A percentile compares a stretch with the other conserved stretches of the same genome.
These are phyloP conservation scores for Boletus pseudo-olivaceus DNA, from an alignment of 768 basidiomycete species.

Conservation along the genomic window DNA sequence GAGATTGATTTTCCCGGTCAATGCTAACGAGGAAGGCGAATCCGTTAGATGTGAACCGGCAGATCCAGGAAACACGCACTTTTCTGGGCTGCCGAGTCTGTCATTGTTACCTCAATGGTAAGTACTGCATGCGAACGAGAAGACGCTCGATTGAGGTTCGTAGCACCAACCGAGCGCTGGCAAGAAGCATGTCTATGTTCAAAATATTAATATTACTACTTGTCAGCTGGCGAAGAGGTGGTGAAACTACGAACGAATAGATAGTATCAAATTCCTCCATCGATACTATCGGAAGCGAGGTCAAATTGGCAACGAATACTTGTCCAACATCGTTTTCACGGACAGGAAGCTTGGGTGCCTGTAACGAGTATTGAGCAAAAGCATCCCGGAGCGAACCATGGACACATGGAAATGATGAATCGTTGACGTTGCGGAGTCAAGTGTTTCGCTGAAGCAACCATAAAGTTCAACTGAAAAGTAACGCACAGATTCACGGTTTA, in stretches of 20 bases:
- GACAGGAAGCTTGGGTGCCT: slow-evolving; percentile 55
- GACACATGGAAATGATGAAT: not conserved
- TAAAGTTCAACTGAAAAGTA: not conserved
- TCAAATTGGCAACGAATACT: slow-evolving; percentile 54
- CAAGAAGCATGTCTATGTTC: slow-evolving; percentile 60
- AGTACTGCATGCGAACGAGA: slow-evolving; percentile 89
- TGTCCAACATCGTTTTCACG: slow-evolving; percentile 50
- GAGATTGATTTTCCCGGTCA: slow-evolving; percentile 77
- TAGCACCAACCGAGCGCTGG: slow-evolving; percentile 80
- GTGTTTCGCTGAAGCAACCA: not conserved
- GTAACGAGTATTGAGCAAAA: not conserved
- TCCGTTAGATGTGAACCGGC: not conserved
- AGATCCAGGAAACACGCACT: slow-evolving; percentile 37
- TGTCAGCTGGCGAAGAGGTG: not conserved
- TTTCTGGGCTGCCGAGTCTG: slow-evolving; percentile 49
- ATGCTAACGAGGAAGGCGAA: slow-evolving; percentile 36
- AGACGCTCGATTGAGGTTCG: slow-evolving; percentile 78
- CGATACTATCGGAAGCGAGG: slow-evolving; percentile 36
- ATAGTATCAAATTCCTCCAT: slow-evolving; percentile 46
- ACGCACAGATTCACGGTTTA: slow-evolving; percentile 63
- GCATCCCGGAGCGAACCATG: not conserved
- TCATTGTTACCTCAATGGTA: slow-evolving; percentile 63
- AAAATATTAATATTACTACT: not conserved
- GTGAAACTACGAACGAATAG: slow-evolving; percentile 40
- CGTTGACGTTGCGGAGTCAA: not conserved